Evolutionary conservation across 257 asterid genomes (phyloP), one percentile per base, ranked within the genome.

Genomic region (Haberlea rhodopensis): DNA sequence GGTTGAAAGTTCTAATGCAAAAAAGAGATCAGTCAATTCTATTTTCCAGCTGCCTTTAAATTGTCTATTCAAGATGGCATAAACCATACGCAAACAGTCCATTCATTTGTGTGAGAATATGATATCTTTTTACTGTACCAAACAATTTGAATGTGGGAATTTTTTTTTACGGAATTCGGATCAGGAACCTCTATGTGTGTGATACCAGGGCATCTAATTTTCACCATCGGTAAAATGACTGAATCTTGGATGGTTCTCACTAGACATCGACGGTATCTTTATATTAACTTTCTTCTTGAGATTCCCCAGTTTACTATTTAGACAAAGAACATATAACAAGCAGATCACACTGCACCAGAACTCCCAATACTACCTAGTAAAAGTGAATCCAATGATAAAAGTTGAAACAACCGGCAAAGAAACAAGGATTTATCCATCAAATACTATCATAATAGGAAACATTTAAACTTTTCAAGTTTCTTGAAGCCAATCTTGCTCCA

Each of bases 301-400:
- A 22, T 26, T 53, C 74, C 68, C 25, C 18, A 18, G 15, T 60
- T 60, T 25, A 15, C 23, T 24, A n/a, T 23, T 16, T 9, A 6
- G 53, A 43, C 11, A 19, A 66, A 16, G 5, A n/a, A 55, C 20
- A 7, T 1, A n/a, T 53, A 18, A n/a, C n/a, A 28, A 25, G 28
- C 16, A 63, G 16, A 64, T 34, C 45, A 46, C 19, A 24, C 68
- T n/a, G n/a, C n/a, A n/a, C n/a, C n/a, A n/a, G n/a, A n/a, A n/a
- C n/a, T n/a, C 16, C 5, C 9, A 34, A 10, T 10, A 9, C 45
- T 8, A n/a, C 45, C 16, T 34, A 10, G 45, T 9, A 9, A 10
- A 34, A 34, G 45, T 34, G 45, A 34, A 16, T 9, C 40, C 45
- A 34, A 8, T 34, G 15, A 34, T 34, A 34, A 9, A 34, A 34